A percentile compares a stretch with the other conserved stretches of the same genome.
Evolutionary conservation across 495 filamentous ascomycete species (phyloP).

Genomic region (Aspergillus cristatus): DNA sequence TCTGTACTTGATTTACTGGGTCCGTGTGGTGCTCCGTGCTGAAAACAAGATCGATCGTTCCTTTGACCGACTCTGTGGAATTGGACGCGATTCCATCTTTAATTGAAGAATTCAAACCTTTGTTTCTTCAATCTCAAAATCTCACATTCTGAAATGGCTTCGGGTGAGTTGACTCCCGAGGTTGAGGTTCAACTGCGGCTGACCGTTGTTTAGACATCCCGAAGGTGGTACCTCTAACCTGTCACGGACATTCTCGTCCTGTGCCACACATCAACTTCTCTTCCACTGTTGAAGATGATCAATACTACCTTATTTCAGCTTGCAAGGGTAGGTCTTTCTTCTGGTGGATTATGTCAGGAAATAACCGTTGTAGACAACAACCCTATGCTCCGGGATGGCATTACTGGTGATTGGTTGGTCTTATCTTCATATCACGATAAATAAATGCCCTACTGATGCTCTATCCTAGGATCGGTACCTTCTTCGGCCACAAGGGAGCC

Average conservation of each 20-base stretch:
- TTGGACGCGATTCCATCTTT: no score
- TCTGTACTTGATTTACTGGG: slow-evolving; percentile 6
- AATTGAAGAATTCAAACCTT: not conserved
- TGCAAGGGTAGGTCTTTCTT: slow-evolving; percentile 67
- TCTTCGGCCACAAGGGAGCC: slow-evolving; percentile 95
- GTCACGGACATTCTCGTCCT: slow-evolving; percentile 92
- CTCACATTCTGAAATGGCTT: slow-evolving; percentile 14
- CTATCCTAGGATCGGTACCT: slow-evolving; percentile 83
- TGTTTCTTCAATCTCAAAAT: slow-evolving; percentile 2
- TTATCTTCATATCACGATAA: not conserved
- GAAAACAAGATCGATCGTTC: slow-evolving; percentile 2
- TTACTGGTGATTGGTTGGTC: slow-evolving; percentile 87
- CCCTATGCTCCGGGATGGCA: slow-evolving; percentile 94
- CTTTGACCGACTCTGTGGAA: not conserved
- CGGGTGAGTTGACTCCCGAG: slow-evolving; percentile 6
- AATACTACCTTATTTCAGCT: slow-evolving; percentile 93
- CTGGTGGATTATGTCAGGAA: not conserved
- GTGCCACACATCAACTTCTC: slow-evolving; percentile 95
- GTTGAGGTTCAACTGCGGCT: not conserved
- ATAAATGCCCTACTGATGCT: slow-evolving; percentile 1
- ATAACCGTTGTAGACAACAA: slow-evolving; percentile 63
- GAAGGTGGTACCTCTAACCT: slow-evolving; percentile 83
- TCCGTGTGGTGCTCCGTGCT: slow-evolving; percentile 3
- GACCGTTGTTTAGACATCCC: slow-evolving; percentile 38
- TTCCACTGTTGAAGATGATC: slow-evolving; percentile 69